Base-by-base conservation (phyloP, 129 eudicot species). In the Smallanthus sonchifolius region DNA sequence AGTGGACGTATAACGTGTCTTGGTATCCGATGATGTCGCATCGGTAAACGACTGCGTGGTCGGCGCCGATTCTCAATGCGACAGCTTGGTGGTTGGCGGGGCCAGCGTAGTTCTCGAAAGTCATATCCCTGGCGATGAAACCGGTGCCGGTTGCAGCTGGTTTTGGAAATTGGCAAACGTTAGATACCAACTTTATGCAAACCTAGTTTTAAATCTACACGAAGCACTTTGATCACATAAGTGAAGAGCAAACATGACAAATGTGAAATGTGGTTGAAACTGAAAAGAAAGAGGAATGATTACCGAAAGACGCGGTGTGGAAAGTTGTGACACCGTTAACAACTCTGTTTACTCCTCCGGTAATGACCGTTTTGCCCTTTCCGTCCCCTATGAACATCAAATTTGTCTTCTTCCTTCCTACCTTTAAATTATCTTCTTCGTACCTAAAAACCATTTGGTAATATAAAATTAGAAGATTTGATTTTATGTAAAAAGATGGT, bases 221-320 rank as follows among this genome's bases (percentile, higher is more conserved):
- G 1, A 24, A 24, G 30, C 30, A 24, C 30, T 24, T 24, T 0
- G 1, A 24, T 24, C 30, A 24, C 0, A 1, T 24, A 24, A 24
- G 30, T 24, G 30, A 24, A 24, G 30, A 24, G 30, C 30, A 24
- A 24, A 24, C 30, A 24, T 24, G 30, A 24, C 30, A 24, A 24
- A 24, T 24, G 30, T 24, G 30, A 24, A 24, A 24, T 24, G 1
- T 24, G 30, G 30, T 24, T 2, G 47, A 45, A 67, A 49, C 1
- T 4, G 45, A 16, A 24, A 54, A 78, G 65, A 66, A 37, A 67
- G 63, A 82, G 17, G 1, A 5, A 52, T 56, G 0, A 9, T 56
- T 86, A 93, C 98, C 98, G 83, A 93, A 93, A 19, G 92, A 69
- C 1, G 98, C 98, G 40, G 98, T 93, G 79, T 81, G 97, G 78